Percentiles rank a stretch among this genome's conserved stretches.
Conservation (phyloP, 1,139 yeast species). For the Yamadazyma pseudoaaseri region DNA sequence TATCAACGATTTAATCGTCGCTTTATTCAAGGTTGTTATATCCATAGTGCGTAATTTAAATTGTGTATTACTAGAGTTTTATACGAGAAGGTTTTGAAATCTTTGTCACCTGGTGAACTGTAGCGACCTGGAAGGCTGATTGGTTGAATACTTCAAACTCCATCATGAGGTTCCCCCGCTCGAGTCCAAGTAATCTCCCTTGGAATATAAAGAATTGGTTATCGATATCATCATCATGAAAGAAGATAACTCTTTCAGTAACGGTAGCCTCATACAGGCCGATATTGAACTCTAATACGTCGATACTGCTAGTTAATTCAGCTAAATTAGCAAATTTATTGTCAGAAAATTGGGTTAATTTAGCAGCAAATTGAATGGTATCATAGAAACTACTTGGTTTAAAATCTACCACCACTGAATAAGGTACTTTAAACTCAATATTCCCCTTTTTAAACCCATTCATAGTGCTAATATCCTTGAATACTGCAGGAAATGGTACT, state of each 20-base stretch:
- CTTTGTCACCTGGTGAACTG: constrained; percentile 57
- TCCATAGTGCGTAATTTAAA: background rate
- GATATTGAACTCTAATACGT: constrained; percentile 14
- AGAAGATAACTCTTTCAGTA: constrained; percentile 62
- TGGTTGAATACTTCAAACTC: constrained; percentile 57
- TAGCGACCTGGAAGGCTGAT: constrained; percentile 58
- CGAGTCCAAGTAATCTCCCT: constrained; percentile 50
- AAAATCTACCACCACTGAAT: constrained; percentile 3
- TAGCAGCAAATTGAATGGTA: constrained; percentile 8
- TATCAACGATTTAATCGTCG: constrained; percentile 22
- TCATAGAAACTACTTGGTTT: constrained; percentile 6
- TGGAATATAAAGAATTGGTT: constrained; percentile 56
- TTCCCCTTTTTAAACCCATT: constrained; percentile 35
- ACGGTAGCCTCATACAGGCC: constrained; percentile 1
- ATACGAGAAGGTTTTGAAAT: no score
- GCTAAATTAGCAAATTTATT: constrained; percentile 63
- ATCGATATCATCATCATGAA: constrained; percentile 56
- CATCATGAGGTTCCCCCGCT: constrained; percentile 54
- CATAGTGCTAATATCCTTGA: constrained; percentile 15
- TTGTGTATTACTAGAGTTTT: no score
- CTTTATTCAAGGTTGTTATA: constrained; percentile 16
- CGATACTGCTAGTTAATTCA: constrained; percentile 50
- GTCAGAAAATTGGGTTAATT: constrained; percentile 2
- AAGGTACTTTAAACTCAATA: constrained; percentile 8
- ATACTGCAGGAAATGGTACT: constrained; percentile 35